phyloP scores from a whole-genome alignment of 83 land plant species.

The Thuja plicata region DNA sequence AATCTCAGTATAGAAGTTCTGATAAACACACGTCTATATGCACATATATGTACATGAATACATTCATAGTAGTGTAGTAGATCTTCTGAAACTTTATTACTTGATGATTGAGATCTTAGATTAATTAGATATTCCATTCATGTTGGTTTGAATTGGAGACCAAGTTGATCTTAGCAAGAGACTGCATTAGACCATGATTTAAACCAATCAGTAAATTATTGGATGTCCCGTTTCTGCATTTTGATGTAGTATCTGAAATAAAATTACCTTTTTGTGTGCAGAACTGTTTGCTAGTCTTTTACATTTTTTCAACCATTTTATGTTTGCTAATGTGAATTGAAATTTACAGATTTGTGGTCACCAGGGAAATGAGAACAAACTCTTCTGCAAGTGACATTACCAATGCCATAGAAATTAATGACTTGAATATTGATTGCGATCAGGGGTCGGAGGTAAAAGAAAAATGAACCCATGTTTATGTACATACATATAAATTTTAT shows the following conservation, averaged over 20 bases:
- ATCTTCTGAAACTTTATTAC: neutral
- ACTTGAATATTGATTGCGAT: neutral
- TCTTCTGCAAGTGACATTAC: neutral
- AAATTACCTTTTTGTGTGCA: neutral
- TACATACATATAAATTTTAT: neutral
- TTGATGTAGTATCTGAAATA: neutral
- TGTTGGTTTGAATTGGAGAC: neutral
- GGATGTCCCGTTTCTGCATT: neutral
- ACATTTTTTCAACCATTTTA: neutral
- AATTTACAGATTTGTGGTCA: neutral
- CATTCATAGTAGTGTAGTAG: neutral
- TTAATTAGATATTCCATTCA: neutral
- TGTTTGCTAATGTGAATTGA: neutral
- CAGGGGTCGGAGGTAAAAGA: constrained; percentile 9
- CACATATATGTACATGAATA: neutral
- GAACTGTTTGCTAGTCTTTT: neutral
- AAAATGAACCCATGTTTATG: neutral
- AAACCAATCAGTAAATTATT: neutral
- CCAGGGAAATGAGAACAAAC: neutral
- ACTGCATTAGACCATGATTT: neutral
- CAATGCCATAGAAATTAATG: constrained; percentile 1
- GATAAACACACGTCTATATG: neutral
- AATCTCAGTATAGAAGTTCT: neutral
- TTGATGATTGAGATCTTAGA: neutral
- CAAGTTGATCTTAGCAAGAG: neutral